Percentiles rank a stretch among this genome's conserved stretches.
phyloP scores from a whole-genome alignment of 1,284 basidiomycete species.

The Xerocomus nothofagi region DNA sequence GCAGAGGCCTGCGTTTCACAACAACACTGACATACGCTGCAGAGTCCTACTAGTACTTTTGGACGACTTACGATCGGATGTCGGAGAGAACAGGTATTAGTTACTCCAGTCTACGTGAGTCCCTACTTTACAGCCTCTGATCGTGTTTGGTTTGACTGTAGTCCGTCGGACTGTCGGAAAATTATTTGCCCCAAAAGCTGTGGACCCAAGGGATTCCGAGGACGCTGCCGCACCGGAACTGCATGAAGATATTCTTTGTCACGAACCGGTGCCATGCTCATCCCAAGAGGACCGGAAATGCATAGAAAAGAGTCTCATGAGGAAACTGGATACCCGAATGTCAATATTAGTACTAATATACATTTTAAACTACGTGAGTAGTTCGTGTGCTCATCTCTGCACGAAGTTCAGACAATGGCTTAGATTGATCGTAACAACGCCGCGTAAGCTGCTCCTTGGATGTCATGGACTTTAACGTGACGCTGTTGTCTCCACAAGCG shows the following conservation, averaged over 20 bases:
- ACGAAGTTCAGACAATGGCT: background rate
- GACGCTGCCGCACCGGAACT: background rate
- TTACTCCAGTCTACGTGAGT: constrained; percentile 25
- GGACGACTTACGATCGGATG: constrained; percentile 5
- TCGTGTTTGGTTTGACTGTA: background rate
- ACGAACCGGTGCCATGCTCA: background rate
- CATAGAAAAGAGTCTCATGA: constrained; percentile 20
- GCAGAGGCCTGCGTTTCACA: background rate
- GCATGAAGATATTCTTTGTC: background rate
- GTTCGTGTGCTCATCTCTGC: constrained; percentile 6
- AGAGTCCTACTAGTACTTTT: background rate
- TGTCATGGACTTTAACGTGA: constrained; percentile 2
- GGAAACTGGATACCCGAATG: constrained; percentile 48
- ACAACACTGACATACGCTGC: background rate
- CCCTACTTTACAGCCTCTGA: background rate
- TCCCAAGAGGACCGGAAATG: constrained; percentile 5
- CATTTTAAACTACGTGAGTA: constrained; percentile 53
- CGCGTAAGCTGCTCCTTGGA: constrained; percentile 40
- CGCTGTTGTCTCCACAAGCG: constrained; percentile 15
- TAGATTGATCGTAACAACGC: constrained; percentile 73
- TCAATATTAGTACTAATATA: constrained; percentile 54
- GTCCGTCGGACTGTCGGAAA: background rate
- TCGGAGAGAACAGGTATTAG: constrained; percentile 1
- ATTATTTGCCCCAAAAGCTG: constrained; percentile 3
- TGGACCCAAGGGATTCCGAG: constrained; percentile 10